Evolutionary conservation across 805 yeast genomes (phyloP), one percentile per base, ranked within the genome.

Genomic region (Zygotorulaspora florentina): DNA sequence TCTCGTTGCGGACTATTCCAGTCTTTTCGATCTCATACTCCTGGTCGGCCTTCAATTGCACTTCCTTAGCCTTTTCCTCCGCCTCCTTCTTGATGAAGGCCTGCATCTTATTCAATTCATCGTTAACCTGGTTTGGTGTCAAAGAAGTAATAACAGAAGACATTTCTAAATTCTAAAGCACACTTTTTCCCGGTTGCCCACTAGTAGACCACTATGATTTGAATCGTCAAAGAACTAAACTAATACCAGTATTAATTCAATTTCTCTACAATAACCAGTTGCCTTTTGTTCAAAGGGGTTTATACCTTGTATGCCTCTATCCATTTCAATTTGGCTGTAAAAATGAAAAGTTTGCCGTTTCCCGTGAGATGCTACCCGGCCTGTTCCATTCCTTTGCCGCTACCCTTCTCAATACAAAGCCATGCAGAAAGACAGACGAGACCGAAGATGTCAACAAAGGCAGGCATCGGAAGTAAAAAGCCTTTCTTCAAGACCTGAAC

Each of bases 31-130:
- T 90, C 70, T 93, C 98, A 67, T 91, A 93, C 73, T 93, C 99
- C 70, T 93, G 99, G 67, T 95, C 96, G 36, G 98, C 96, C 75
- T 93, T 95, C 61, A 93, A 76, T 66, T 78, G 83, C 64, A 93
- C 89, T 71, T 93, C 99, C 68, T 87, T 87, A 56, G 98, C 96
- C 74, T 93, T 93, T 70, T 93, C 99, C 62, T 90, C 95, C 33
- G 99, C 99, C 74, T 93, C 99, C 79, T 91, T 93, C 73, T 85
- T 87, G 79, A 93, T 93, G 82, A 93, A 93, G 65, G 95, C 90
- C 67, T 91, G 96, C 97, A 93, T 93, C 76, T 93, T 93, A 68
- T 83, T 83, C 70, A 93, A 86, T 75, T 93, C 99, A 59, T 88
- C 88, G 64, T 85, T 89, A 57, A 91, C 98, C 89, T 90, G 64